Evolutionary conservation across 345 rosid species (phyloP).

Genomic region (Hibiscus mutabilis): DNA sequence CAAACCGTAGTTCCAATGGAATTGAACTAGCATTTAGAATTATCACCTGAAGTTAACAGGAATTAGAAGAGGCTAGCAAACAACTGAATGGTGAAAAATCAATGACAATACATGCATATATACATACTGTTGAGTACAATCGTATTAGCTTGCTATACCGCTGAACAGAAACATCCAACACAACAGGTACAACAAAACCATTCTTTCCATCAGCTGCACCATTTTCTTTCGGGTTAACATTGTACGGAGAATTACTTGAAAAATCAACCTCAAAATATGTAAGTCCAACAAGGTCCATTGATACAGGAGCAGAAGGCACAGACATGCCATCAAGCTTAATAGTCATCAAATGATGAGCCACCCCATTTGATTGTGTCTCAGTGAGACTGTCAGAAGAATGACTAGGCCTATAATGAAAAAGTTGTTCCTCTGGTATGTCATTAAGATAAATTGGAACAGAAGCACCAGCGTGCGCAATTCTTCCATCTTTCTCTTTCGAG

Average conservation of each 20-base stretch:
- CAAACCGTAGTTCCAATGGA: slow-evolving; percentile 87
- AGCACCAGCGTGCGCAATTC: slow-evolving; percentile 57
- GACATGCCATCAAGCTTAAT: slow-evolving; percentile 78
- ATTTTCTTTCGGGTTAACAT: slow-evolving; percentile 29
- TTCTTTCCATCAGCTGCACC: slow-evolving; percentile 23
- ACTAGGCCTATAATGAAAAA: slow-evolving; percentile 40
- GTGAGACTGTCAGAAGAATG: slow-evolving; percentile 50
- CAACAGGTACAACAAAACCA: slow-evolving; percentile 82
- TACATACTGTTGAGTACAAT: slow-evolving; percentile 80
- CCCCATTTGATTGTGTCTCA: slow-evolving; percentile 56
- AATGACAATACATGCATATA: slow-evolving; percentile 1
- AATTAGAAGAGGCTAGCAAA: slow-evolving; percentile 14
- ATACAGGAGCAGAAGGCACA: slow-evolving; percentile 64
- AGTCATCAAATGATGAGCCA: slow-evolving; percentile 64
- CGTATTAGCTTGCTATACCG: slow-evolving; percentile 80
- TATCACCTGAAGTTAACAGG: slow-evolving; percentile 55
- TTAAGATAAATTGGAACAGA: slow-evolving; percentile 64
- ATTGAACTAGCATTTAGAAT: slow-evolving; percentile 64
- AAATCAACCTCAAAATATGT: slow-evolving; percentile 84
- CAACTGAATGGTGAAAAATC: slow-evolving; percentile 12
- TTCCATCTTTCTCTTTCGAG: slow-evolving; percentile 40
- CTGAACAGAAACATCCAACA: slow-evolving; percentile 81
- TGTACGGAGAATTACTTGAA: slow-evolving; percentile 45
- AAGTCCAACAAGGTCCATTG: slow-evolving; percentile 88
- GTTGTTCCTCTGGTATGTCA: slow-evolving; percentile 56